Conservation (phyloP, 1,139 yeast genomes). For the Saccharomycopsis hybrid region DNA sequence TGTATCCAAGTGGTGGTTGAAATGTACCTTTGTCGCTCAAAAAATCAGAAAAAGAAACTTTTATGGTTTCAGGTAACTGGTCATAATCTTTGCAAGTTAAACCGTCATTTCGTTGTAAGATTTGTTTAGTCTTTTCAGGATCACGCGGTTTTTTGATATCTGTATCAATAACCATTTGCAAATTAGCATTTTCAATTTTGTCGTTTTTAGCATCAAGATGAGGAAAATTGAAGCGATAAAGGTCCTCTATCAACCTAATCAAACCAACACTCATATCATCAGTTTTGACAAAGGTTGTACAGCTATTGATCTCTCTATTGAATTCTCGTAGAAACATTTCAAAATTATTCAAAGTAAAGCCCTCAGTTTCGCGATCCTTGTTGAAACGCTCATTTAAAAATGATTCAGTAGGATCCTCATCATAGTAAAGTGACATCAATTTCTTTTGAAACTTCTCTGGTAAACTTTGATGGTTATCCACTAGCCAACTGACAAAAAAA, state of each 20-base stretch:
- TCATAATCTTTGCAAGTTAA: not conserved
- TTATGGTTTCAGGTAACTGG: not conserved
- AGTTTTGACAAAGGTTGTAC: conserved; percentile 4
- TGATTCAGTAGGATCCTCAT: not conserved
- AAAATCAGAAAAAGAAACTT: conserved; percentile 1
- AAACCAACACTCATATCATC: conserved; percentile 4
- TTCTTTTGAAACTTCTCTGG: conserved; percentile 5
- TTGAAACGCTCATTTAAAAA: not conserved
- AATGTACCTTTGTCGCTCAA: not conserved
- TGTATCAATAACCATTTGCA: not conserved
- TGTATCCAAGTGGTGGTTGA: conserved; percentile 14
- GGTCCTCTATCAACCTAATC: conserved; percentile 7
- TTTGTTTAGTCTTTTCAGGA: conserved; percentile 2
- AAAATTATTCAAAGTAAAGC: conserved; percentile 4
- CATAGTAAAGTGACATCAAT: not conserved
- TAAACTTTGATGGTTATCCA: conserved; percentile 9
- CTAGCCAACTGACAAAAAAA: conserved; percentile 8
- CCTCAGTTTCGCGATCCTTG: not conserved
- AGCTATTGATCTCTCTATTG: not conserved
- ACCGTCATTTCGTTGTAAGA: not conserved
- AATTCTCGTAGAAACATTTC: conserved; percentile 9
- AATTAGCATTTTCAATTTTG: not conserved
- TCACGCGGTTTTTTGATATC: not conserved
- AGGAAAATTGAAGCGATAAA: conserved; percentile 14
- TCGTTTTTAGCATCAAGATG: not conserved